These are phyloP conservation scores for Skeletonema menzelii DNA, from an alignment of 108 stramenopile genomes.

Conservation along the genomic window DNA sequence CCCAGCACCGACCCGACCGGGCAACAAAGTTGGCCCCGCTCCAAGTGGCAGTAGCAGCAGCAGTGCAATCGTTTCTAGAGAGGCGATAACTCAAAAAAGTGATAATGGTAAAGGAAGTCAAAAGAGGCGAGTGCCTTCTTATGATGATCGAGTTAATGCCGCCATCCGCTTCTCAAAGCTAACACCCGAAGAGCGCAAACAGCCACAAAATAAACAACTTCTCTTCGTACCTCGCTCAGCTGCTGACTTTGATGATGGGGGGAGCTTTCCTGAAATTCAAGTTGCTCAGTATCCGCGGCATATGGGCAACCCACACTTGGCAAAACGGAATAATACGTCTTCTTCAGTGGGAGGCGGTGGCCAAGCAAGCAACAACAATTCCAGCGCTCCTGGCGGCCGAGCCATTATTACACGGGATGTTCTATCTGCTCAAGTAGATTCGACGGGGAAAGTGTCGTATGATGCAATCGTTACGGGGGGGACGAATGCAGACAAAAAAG, in stretches of 20 bases:
- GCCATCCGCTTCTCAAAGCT: constrained; percentile 64
- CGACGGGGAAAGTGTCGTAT: constrained; percentile 87
- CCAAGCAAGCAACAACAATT: constrained; percentile 4
- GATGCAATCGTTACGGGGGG: constrained; percentile 96
- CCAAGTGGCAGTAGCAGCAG: constrained; percentile 8
- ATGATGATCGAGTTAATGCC: constrained; percentile 69
- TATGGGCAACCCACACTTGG: constrained; percentile 93
- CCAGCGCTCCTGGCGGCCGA: constrained; percentile 28
- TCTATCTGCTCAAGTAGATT: constrained; percentile 89
- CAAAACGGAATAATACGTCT: constrained; percentile 20
- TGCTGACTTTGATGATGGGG: constrained; percentile 96
- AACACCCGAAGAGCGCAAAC: constrained; percentile 63
- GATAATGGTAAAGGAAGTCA: not conserved
- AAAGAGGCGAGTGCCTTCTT: constrained; percentile 59
- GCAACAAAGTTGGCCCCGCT: constrained; percentile 26
- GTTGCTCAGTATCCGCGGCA: constrained; percentile 97
- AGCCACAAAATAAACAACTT: constrained; percentile 36
- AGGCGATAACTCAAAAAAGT: not conserved
- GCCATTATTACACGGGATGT: constrained; percentile 89
- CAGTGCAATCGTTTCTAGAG: not conserved
- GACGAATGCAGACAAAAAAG: constrained; percentile 87
- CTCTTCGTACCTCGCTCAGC: constrained; percentile 92
- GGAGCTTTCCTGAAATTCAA: constrained; percentile 98
- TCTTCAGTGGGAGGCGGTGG: constrained; percentile 2
- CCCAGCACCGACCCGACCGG: constrained; percentile 52